A percentile compares a stretch with the other conserved stretches of the same genome.
Conservation (phyloP, 441 rosid species). For the Pelargonium myrrhifolium region DNA sequence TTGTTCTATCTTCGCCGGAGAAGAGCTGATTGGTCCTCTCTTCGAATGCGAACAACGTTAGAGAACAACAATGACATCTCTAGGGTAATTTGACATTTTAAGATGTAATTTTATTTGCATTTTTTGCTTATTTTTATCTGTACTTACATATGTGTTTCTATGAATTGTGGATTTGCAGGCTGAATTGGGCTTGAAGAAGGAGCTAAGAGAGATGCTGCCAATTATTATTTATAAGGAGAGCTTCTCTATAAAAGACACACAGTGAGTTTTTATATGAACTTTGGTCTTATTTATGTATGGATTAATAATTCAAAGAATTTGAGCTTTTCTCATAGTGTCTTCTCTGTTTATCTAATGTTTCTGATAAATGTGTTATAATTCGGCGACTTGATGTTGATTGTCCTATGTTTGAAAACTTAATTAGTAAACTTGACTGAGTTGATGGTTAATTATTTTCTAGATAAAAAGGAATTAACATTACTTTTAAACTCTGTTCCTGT, state of each 20-base stretch:
- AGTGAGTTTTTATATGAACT: slow-evolving; percentile 34
- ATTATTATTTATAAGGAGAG: slow-evolving; percentile 67
- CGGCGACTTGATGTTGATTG: neutral
- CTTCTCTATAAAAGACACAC: slow-evolving; percentile 65
- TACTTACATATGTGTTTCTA: neutral
- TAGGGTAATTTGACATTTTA: slow-evolving; percentile 24
- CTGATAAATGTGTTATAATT: neutral
- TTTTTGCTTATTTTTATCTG: too few species aligned
- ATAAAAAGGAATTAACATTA: too few species aligned
- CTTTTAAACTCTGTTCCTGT: neutral
- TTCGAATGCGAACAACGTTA: slow-evolving; percentile 45
- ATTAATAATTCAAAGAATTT: too few species aligned
- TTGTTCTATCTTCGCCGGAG: slow-evolving; percentile 68
- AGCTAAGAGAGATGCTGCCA: slow-evolving; percentile 85
- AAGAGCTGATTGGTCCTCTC: slow-evolving; percentile 57
- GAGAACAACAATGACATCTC: slow-evolving; percentile 20
- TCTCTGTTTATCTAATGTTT: neutral
- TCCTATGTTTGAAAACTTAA: too few species aligned
- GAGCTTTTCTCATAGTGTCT: too few species aligned
- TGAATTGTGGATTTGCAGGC: slow-evolving; percentile 31
- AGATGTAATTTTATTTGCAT: too few species aligned
- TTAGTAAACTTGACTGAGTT: too few species aligned
- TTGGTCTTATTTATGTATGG: neutral
- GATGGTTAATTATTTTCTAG: too few species aligned
- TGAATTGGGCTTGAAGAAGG: slow-evolving; percentile 74